Conservation (phyloP, 73 alveolate species). For the Tetrahymena elliotti region DNA sequence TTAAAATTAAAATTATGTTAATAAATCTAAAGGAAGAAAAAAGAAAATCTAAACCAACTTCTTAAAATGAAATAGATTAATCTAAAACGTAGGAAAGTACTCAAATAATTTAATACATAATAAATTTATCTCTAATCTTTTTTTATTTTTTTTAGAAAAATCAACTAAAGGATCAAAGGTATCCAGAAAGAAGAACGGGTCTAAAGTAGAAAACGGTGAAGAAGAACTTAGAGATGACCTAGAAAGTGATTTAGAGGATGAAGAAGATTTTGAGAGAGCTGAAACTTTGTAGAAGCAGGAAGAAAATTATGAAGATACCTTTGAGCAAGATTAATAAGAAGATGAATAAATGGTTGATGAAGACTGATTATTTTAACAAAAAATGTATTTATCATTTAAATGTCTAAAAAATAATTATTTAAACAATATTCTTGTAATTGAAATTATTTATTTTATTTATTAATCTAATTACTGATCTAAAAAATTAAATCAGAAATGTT, state of each 20-base stretch:
- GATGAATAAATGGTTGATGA: neutral
- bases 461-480: too few relatives aligned
- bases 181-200: neutral
- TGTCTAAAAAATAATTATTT: too few relatives aligned
- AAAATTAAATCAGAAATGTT: too few relatives aligned
- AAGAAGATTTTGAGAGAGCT: neutral
- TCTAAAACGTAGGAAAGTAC: neutral
- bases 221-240: neutral
- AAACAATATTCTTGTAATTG: too few relatives aligned
- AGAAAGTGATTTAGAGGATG: neutral
- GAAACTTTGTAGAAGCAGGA: neutral
- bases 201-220: neutral
- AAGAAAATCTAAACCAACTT: neutral
- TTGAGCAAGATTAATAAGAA: neutral
- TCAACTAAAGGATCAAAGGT: neutral
- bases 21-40: neutral
- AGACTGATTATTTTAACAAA: neutral
- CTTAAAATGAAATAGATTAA: neutral
- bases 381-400: too few relatives aligned
- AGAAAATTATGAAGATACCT: neutral
- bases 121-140: neutral
- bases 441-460: too few relatives aligned
- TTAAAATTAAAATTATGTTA: neutral
- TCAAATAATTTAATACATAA: neutral
- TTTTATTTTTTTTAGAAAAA: neutral